A percentile compares a stretch with the other conserved stretches of the same genome.
phyloP scores from a whole-genome alignment of 768 basidiomycete genomes.

The Neoboletus brunneissimus region DNA sequence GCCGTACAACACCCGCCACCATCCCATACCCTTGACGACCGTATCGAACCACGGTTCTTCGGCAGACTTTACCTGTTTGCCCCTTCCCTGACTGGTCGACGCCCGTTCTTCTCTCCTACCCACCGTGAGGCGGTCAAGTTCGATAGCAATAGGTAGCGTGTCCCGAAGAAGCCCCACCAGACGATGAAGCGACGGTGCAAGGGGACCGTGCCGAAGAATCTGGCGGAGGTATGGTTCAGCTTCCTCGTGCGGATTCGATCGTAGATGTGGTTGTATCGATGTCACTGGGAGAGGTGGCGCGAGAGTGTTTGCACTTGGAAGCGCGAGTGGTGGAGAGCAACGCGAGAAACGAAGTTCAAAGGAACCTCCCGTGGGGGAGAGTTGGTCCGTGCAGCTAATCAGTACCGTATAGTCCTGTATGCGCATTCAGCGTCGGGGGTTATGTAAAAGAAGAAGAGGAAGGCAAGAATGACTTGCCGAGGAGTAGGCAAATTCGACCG shows the following conservation, averaged over 20 bases:
- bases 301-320: conserved; percentile 17
- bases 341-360: conserved; percentile 76
- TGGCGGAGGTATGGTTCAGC: conserved; percentile 73
- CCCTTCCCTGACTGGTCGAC: conserved; percentile 3
- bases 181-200: conserved; percentile 62
- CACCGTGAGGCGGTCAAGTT: conserved; percentile 55
- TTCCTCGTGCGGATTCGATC: conserved; percentile 71
- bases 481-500: conserved; percentile 86
- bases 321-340: conserved; percentile 15
- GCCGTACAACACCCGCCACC: conserved; percentile 75
- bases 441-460: not conserved
- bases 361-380: conserved; percentile 62
- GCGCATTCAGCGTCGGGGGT: not conserved
- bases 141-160: conserved; percentile 73
- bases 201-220: conserved; percentile 64
- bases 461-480: conserved; percentile 36
- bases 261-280: conserved; percentile 29
- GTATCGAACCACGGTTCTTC: conserved; percentile 48
- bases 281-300: conserved; percentile 27
- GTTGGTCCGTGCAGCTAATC: conserved; percentile 75
- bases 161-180: conserved; percentile 69
- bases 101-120: conserved; percentile 28
- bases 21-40: conserved; percentile 78
- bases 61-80: conserved; percentile 13
- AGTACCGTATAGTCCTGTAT: conserved; percentile 75